Base-by-base conservation (phyloP, 108 stramenopile species). In the Stephanodiscus minutulus region DNA sequence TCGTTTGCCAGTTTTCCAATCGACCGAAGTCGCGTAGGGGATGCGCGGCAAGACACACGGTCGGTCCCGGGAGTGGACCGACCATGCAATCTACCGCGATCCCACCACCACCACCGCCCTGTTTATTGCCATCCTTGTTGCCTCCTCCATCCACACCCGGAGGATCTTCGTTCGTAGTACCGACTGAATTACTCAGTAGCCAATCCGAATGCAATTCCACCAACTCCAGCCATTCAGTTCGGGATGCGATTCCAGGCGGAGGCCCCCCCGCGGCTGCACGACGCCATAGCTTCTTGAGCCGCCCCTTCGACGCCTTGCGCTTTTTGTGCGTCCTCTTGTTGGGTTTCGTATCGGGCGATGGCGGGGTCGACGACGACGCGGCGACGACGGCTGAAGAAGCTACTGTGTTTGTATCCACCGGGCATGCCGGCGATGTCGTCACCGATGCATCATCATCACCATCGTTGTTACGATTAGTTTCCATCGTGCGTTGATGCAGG, bases 1-100 rank as follows among this genome's bases (percentile, higher is more conserved):
- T 84, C 17, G 22, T 52, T 76, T 88, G 82, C 81, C 84, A 85
- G 10, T 74, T 43, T 3, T 62, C 69, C 15, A 66, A 58, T 1
- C 36, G 37, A 22, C 46, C 35, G 25, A 74, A 79, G 65, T 78
- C 67, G 33, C 57, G 59, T 28, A 17, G 17, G 31, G 24, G 20
- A 5, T 61, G 43, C 17, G 49, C 27, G 0, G 59, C 20, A 43
- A 77, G 54, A 10, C 36, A 37, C 12, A 79, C 61, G 12, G 66
- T 54, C 33, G 78, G 78, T 5, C 78, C 78, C 0, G 78, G 71
- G 12, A 79, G 71, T 35, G 57, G 64, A 22, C 58, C 66, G 13
- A 59, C 29, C 63, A 63, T 13, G 22, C 63, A 52, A 53, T 47
- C 61, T 4, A 28, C 13, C 56, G 27, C 54, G 21, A n/a, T n/a